A percentile compares a stretch with the other conserved stretches of the same genome.
phyloP scores from a whole-genome alignment of 2,329 filamentous ascomycete species.

The Phyllosticta paracitricarpa region DNA sequence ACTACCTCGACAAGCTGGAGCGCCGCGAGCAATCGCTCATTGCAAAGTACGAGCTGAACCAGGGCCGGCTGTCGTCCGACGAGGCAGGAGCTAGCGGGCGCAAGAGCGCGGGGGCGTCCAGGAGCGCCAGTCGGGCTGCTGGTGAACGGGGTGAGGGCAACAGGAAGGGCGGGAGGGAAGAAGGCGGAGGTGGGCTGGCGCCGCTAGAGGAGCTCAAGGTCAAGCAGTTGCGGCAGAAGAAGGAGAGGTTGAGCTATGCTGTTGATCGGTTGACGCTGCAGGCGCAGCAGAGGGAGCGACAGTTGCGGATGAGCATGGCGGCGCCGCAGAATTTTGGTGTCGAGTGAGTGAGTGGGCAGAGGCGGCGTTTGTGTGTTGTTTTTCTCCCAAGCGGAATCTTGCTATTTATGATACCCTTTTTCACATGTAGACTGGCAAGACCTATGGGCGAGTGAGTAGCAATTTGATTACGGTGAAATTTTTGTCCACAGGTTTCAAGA shows the following conservation, averaged over 20 bases:
- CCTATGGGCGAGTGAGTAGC: too few relatives aligned
- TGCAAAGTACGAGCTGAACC: conserved; percentile 72
- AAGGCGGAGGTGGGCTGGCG: conserved; percentile 13
- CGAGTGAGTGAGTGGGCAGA: not conserved
- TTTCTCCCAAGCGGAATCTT: not conserved
- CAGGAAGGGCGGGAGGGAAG: too few relatives aligned
- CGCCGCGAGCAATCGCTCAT: conserved; percentile 76
- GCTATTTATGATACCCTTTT: not conserved
- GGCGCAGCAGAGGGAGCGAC: conserved; percentile 64
- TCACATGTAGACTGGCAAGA: not conserved
- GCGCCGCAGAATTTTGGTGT: conserved; percentile 30
- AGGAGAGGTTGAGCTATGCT: conserved; percentile 75
- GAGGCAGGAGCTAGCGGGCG: conserved; percentile 19
- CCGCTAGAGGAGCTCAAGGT: conserved; percentile 47
- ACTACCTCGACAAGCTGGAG: conserved; percentile 71
- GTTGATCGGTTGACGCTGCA: conserved; percentile 80
- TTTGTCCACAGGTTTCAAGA: too few relatives aligned
- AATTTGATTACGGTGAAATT: too few relatives aligned
- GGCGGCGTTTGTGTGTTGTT: not conserved
- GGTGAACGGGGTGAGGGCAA: not conserved
- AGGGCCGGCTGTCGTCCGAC: conserved; percentile 52
- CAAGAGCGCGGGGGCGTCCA: conserved; percentile 2
- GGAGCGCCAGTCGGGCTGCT: conserved; percentile 2
- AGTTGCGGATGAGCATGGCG: conserved; percentile 64
- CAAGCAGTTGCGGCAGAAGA: conserved; percentile 65